Evolutionary conservation across 129 eudicot genomes (phyloP).

Genomic region (Pseudognaphalium luteoalbum): DNA sequence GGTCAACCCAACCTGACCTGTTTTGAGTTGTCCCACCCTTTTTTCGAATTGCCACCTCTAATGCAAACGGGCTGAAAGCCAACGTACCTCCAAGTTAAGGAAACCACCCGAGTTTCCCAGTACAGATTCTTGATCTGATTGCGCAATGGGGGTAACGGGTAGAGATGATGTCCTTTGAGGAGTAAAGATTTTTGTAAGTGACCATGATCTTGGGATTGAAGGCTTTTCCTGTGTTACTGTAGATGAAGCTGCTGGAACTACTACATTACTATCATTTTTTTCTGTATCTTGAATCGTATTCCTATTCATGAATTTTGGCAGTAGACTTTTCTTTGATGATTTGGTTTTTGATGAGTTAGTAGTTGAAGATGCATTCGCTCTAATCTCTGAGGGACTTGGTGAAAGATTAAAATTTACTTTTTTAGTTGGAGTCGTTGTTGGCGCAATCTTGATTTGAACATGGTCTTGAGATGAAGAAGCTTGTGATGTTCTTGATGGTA

Average conservation of each 20-base stretch:
- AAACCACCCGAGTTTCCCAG: conserved; percentile 40
- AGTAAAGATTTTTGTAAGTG: conserved; percentile 69
- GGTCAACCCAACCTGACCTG: too few species aligned
- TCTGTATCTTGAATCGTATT: conserved; percentile 49
- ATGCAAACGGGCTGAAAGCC: neutral
- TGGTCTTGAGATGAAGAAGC: conserved; percentile 52
- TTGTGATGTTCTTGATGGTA: conserved; percentile 69
- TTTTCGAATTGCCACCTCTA: neutral
- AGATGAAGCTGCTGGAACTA: conserved; percentile 34
- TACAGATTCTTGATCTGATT: conserved; percentile 53
- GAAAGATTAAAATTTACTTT: conserved; percentile 68
- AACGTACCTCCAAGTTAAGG: conserved; percentile 34
- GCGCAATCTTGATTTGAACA: conserved; percentile 59
- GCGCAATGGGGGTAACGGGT: conserved; percentile 65
- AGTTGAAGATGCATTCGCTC: conserved; percentile 42
- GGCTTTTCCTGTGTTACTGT: conserved; percentile 47
- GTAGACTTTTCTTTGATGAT: conserved; percentile 54
- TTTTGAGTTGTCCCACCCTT: too few species aligned
- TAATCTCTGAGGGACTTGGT: conserved; percentile 51
- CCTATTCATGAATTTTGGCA: conserved; percentile 52
- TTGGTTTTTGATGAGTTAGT: conserved; percentile 47
- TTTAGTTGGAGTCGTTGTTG: conserved; percentile 61
- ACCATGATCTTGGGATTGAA: conserved; percentile 71
- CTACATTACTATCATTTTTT: conserved; percentile 29
- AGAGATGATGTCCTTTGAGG: conserved; percentile 79